phyloP scores from a whole-genome alignment of 2,329 filamentous ascomycete species.

The Aspergillus candidus region DNA sequence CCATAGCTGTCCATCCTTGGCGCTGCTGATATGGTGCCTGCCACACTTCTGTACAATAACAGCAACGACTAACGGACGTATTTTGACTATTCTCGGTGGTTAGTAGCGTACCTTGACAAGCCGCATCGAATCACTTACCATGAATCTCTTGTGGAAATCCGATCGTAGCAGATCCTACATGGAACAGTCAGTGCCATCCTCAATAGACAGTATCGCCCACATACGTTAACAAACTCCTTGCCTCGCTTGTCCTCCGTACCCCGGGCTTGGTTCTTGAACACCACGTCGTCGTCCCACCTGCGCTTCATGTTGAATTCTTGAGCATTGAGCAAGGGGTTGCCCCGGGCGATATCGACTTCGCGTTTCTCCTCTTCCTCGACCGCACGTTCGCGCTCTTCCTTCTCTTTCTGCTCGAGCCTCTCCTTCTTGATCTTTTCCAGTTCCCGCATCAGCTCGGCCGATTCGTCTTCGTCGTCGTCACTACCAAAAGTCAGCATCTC shows the following conservation, averaged over 20 bases:
- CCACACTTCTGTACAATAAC: too few relatives aligned
- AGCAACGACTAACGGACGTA: conserved; percentile 39
- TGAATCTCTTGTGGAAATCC: conserved; percentile 97
- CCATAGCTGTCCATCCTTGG: neutral
- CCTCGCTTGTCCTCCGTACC: conserved; percentile 88
- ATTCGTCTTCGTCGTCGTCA: conserved; percentile 71
- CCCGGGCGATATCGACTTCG: conserved; percentile 81
- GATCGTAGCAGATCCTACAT: conserved; percentile 74
- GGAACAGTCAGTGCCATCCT: conserved; percentile 13
- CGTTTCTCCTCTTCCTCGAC: conserved; percentile 74
- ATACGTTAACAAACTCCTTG: conserved; percentile 94
- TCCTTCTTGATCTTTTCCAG: conserved; percentile 90
- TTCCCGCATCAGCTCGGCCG: conserved; percentile 84
- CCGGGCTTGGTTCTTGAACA: conserved; percentile 97
- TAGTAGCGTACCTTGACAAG: conserved; percentile 6
- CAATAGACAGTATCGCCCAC: conserved; percentile 21
- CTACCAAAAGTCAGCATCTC: conserved; percentile 39
- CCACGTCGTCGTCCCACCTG: conserved; percentile 95
- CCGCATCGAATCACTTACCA: conserved; percentile 47
- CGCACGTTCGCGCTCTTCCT: conserved; percentile 75
- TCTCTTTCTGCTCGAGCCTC: conserved; percentile 71
- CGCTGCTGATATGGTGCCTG: neutral
- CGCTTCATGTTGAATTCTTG: conserved; percentile 83
- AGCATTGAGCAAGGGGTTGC: conserved; percentile 82
- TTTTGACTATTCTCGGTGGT: conserved; percentile 33